phyloP scores from a whole-genome alignment of 371 early-diverging fungal species.

The Blastocladiella emersonii region DNA sequence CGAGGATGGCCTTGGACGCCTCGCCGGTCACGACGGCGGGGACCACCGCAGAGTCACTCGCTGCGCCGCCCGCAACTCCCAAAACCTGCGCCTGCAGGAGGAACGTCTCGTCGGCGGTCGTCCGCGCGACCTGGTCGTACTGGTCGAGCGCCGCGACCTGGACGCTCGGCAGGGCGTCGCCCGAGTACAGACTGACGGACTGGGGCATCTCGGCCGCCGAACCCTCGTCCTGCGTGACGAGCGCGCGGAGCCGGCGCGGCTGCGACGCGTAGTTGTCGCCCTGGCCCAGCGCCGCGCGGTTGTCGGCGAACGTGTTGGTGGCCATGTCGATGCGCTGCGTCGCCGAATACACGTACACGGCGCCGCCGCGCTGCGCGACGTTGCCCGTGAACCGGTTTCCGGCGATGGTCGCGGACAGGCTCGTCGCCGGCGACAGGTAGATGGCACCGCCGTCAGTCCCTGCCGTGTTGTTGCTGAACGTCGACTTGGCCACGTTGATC shows the following conservation, averaged over 20 bases:
- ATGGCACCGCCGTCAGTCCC: background rate
- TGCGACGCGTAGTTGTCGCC: background rate
- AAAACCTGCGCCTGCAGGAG: background rate
- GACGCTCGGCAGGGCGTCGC: background rate
- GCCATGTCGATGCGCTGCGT: background rate
- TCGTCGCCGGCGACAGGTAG: background rate
- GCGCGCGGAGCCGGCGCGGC: background rate
- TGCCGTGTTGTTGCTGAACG: background rate
- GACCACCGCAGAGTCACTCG: too few relatives aligned
- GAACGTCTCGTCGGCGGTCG: background rate
- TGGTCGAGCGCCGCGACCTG: background rate
- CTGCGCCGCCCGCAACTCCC: too few relatives aligned
- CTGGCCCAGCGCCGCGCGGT: background rate
- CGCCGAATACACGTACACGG: background rate
- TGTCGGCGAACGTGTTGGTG: background rate
- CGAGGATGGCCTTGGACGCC: background rate
- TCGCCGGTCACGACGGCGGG: background rate
- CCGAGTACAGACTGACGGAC: background rate
- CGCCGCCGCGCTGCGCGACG: background rate
- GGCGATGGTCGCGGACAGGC: background rate
- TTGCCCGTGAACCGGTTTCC: background rate
- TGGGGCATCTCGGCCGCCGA: too few relatives aligned
- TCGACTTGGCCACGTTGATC: background rate
- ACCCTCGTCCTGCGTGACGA: background rate
- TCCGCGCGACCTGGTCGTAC: background rate